phyloP scores from a whole-genome alignment of 139 green algal species.

The Closterium sp. region DNA sequence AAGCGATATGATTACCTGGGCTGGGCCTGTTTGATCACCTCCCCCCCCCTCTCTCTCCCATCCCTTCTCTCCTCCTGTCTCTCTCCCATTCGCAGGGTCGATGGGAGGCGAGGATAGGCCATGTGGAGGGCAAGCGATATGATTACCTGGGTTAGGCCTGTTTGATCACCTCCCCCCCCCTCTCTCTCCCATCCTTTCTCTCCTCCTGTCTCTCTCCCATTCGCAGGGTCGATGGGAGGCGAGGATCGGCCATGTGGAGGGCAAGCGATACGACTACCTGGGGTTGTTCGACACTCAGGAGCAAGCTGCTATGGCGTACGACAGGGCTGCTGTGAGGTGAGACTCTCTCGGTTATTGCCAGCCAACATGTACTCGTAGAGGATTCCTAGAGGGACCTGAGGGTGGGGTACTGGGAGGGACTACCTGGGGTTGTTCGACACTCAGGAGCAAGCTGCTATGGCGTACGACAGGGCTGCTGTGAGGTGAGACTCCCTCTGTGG shows the following conservation, averaged over 20 bases:
- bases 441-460: constrained; percentile 53
- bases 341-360: neutral
- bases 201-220: neutral
- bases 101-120: constrained; percentile 87
- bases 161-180: no score
- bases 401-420: constrained; percentile 55
- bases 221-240: constrained; percentile 74
- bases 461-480: constrained; percentile 39
- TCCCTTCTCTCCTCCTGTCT: no score
- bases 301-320: constrained; percentile 53
- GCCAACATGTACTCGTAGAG: no score
- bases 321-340: constrained; percentile 46
- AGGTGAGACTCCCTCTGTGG: no score
- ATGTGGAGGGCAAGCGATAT: constrained; percentile 63
- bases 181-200: no score
- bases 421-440: constrained; percentile 60
- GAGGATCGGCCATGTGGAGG: constrained; percentile 71
- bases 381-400: no score
- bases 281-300: constrained; percentile 58
- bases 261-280: constrained; percentile 63
- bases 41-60: no score
- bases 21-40: constrained; percentile 49
- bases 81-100: constrained; percentile 7
- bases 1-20: constrained; percentile 63
- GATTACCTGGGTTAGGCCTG: constrained; percentile 31